Evolutionary conservation across 768 basidiomycete species (phyloP), one percentile per base, ranked within the genome.

Genomic region (Xerocomus spinulosus): DNA sequence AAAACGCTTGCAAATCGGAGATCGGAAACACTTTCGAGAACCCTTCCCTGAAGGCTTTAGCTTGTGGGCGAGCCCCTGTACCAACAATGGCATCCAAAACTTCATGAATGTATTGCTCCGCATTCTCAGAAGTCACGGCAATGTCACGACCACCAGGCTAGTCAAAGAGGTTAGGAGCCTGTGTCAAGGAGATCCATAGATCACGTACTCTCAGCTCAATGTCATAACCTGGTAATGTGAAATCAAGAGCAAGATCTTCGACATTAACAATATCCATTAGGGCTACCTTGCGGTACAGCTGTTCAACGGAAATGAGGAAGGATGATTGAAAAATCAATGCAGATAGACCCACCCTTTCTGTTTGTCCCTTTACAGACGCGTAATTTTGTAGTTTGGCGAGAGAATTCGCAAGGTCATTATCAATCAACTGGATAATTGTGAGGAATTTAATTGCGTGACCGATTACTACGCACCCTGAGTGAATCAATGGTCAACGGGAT

Each of bases 11-110:
- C 25, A 99, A 72, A 60, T 99, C 94, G 23, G 77, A 72, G 38
- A 98, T 83, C 5, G 95, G 90, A 77, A 99, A 98, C 25, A 98
- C 93, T 63, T 93, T 92, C 2, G 91, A 92, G 68, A 95, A 95
- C 1, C 92, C 95, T 53, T 93, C 89, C 54, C 83, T 78, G 82
- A 99, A 97, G 2, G 93, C 92, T 60, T 86, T 82, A 7, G 87
- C 87, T 68, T 96, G 93, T 1, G 79, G 70, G 44, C 77, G 72
- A 17, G 85, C 78, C 2, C 94, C 93, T 43, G 81, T 80, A 1
- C 89, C 88, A 12, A 99, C 77, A 46, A 95, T 90, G 23, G 85
- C 84, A 50, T 98, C 88, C 48, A 98, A 68, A 21, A 98, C 87
- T 48, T 82, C 82, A n/a, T 76, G 67, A 36, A 97, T 79, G 63